phyloP scores from a whole-genome alignment of 1,139 yeast species.

The Spencermartinsiella ligniputridi region DNA sequence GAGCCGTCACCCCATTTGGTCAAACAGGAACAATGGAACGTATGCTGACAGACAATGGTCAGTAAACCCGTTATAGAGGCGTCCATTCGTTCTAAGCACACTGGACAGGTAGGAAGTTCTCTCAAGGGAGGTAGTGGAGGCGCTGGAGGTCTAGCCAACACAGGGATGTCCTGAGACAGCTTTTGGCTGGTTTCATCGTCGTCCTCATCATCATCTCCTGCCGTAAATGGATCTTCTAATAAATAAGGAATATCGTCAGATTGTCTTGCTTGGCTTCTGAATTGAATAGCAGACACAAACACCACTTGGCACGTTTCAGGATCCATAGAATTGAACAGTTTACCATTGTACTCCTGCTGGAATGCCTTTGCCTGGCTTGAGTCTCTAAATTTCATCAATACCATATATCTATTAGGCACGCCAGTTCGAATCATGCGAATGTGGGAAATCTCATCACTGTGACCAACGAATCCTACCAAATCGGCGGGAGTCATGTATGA shows the following conservation, averaged over 20 bases:
- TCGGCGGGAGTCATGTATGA: conserved; percentile 85
- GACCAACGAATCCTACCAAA: conserved; percentile 73
- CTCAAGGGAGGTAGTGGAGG: conserved; percentile 36
- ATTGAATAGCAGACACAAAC: conserved; percentile 45
- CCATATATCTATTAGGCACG: conserved; percentile 68
- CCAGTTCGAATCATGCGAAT: conserved; percentile 67
- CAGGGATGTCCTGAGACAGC: background rate
- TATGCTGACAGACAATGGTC: conserved; percentile 90
- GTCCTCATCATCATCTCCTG: conserved; percentile 12
- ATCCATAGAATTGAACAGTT: conserved; percentile 78
- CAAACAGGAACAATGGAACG: conserved; percentile 86
- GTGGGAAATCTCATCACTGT: conserved; percentile 58
- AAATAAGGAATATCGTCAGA: conserved; percentile 54
- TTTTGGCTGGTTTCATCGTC: background rate
- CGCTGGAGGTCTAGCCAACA: conserved; percentile 25
- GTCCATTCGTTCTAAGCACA: conserved; percentile 88
- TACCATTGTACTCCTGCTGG: conserved; percentile 65
- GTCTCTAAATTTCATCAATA: conserved; percentile 66
- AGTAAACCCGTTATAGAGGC: conserved; percentile 72
- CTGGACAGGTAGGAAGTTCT: conserved; percentile 92
- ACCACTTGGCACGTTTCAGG: conserved; percentile 83
- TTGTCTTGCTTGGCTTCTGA: conserved; percentile 30
- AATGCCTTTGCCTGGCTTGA: conserved; percentile 55
- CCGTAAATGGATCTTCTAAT: conserved; percentile 68
- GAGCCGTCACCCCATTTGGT: conserved; percentile 88